Percentiles rank a stretch among this genome's conserved stretches.
These are phyloP conservation scores for Clonostachys byssicola DNA, from an alignment of 2,329 filamentous ascomycete species.

Conservation along the genomic window DNA sequence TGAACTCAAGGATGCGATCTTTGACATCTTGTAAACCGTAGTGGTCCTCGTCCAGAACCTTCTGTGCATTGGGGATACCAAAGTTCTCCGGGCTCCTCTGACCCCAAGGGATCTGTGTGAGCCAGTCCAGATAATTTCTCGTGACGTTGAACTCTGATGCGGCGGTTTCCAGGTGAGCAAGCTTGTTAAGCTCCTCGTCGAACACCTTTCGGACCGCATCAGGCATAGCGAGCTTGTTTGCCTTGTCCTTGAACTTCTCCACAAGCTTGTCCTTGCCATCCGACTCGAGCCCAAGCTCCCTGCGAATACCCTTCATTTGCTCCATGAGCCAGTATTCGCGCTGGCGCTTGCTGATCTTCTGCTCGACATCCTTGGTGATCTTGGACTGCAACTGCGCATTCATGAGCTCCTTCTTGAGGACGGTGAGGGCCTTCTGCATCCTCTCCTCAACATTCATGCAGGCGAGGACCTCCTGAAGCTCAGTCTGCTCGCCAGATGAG, in stretches of 20 bases:
- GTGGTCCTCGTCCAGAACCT: slow-evolving; percentile 91
- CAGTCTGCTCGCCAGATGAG: slow-evolving; percentile 86
- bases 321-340: slow-evolving; percentile 99
- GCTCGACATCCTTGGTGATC: slow-evolving; percentile 96
- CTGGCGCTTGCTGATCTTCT: slow-evolving; percentile 94
- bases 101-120: slow-evolving; percentile 97
- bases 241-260: slow-evolving; percentile 96
- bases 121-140: slow-evolving; percentile 96
- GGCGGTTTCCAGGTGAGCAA: slow-evolving; percentile 89
- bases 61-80: slow-evolving; percentile 84
- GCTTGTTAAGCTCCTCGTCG: slow-evolving; percentile 96
- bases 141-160: slow-evolving; percentile 99
- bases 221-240: slow-evolving; percentile 90
- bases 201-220: slow-evolving; percentile 96
- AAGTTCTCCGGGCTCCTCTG: slow-evolving; percentile 96
- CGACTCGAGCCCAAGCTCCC: slow-evolving; percentile 92
- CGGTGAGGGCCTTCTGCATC: slow-evolving; percentile 84
- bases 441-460: slow-evolving; percentile 89
- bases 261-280: slow-evolving; percentile 98
- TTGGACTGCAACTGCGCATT: slow-evolving; percentile 96
- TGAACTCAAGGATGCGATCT: slow-evolving; percentile 96
- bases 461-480: slow-evolving; percentile 87
- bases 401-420: slow-evolving; percentile 97
- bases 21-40: slow-evolving; percentile 98
- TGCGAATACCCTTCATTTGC: slow-evolving; percentile 97